Evolutionary conservation across 768 basidiomycete species (phyloP).

Genomic region (Pilatotrama ljubarskyi): DNA sequence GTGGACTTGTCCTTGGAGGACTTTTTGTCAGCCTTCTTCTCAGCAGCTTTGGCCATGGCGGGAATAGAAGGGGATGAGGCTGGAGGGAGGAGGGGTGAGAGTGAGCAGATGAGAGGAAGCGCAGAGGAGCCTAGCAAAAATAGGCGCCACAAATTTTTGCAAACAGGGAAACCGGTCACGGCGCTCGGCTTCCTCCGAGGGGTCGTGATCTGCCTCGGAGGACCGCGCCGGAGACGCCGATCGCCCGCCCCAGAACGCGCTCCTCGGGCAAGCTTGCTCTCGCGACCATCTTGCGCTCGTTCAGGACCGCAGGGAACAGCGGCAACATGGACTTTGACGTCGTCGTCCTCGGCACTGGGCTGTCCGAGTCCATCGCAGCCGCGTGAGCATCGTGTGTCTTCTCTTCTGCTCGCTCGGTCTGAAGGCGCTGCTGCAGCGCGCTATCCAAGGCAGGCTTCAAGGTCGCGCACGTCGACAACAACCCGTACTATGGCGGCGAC

Average conservation of each 20-base stretch:
- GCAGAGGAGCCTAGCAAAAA: conserved; percentile 15
- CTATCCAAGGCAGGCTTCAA: conserved; percentile 86
- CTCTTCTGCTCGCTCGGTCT: conserved; percentile 11
- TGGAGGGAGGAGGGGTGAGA: conserved; percentile 2
- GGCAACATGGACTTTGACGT: conserved; percentile 58
- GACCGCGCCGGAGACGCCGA: conserved; percentile 1
- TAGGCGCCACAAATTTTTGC: conserved; percentile 24
- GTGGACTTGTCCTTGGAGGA: conserved; percentile 31
- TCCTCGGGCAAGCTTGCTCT: neutral
- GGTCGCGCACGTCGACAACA: conserved; percentile 85
- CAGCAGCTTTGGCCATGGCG: conserved; percentile 40
- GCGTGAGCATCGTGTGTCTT: conserved; percentile 59
- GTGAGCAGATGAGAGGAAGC: conserved; percentile 7
- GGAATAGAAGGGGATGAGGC: conserved; percentile 12
- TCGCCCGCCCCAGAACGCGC: neutral
- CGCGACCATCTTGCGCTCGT: neutral
- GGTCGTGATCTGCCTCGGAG: conserved; percentile 2
- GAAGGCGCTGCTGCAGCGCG: conserved; percentile 50
- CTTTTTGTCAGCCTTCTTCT: conserved; percentile 40
- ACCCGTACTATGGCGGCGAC: conserved; percentile 81
- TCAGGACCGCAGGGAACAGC: neutral
- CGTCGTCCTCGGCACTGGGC: conserved; percentile 73
- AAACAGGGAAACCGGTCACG: conserved; percentile 15
- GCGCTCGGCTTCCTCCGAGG: neutral
- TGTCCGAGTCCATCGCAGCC: conserved; percentile 83